Base-by-base conservation (phyloP, 192 early-diverging fungal genomes). In the Chytriomyces confervae region DNA sequence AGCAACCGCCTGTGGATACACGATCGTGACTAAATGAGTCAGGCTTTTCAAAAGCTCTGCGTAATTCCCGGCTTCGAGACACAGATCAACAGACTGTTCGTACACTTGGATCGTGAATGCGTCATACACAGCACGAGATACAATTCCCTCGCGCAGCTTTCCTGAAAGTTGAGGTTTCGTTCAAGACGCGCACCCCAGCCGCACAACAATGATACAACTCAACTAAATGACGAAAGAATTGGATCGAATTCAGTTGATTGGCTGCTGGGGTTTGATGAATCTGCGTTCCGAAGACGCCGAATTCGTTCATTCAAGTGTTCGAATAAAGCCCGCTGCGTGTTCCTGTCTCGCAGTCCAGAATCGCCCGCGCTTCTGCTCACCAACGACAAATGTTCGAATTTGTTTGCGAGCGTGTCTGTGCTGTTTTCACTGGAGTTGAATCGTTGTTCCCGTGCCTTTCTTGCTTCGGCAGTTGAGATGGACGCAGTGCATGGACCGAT, bases 1-100 rank as follows among this genome's bases (percentile, higher is more conserved):
- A 60, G 53, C 3, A n/a, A 1, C 16, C 0, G 29, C 62, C 18
- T 64, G 7, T 2, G 80, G 80, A 51, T 85, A 85, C 16, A 80
- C 50, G 10, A 68, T 50, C n/a, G 27, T 61, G 44, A 81, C 62
- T 13, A 85, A 72, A 6, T 63, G 53, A 8, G 66, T 61, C 36
- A 85, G 71, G 11, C 82, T 75, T 77, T 83, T 83, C 16, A 85
- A 60, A 23, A 85, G 69, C 62, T 85, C 84, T 7, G 77, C 67
- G 66, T 76, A 83, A 69, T 85, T 83, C 27, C 46, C 49, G 47
- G 73, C 75, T 11, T 45, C 13, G 10, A 85, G 77, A 53, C 71
- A 78, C 10, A 75, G 48, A 27, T 81, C 73, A 0, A 77, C 84
- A 16, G 76, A 79, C 13, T 11, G 23, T 62, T 85, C 84, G 77